phyloP scores from a whole-genome alignment of 106 monocot species.

The Apostasia shenzhenica region DNA sequence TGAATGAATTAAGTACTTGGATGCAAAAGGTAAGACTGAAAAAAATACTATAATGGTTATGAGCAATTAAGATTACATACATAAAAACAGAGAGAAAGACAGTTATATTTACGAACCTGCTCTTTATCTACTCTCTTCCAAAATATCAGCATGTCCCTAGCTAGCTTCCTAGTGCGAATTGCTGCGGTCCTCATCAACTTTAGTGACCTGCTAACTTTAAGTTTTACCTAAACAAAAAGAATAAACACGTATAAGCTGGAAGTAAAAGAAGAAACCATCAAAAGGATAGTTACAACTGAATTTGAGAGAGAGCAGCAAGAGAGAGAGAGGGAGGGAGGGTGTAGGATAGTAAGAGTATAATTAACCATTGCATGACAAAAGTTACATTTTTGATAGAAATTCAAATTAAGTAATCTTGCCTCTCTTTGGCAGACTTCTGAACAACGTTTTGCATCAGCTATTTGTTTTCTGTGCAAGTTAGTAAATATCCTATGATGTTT shows the following conservation, averaged over 20 bases:
- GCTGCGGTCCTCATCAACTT: slow-evolving; percentile 76
- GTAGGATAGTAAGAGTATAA: not conserved
- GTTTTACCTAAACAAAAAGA: slow-evolving; percentile 57
- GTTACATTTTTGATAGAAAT: not conserved
- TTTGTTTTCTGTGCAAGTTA: slow-evolving; percentile 60
- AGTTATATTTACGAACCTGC: slow-evolving; percentile 36
- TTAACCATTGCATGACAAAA: not conserved
- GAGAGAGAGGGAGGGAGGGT: not conserved
- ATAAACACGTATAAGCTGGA: slow-evolving; percentile 4
- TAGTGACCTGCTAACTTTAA: slow-evolving; percentile 81
- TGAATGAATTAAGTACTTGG: not conserved
- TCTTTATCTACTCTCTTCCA: slow-evolving; percentile 95
- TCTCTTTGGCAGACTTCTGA: slow-evolving; percentile 90
- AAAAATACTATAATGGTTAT: not conserved
- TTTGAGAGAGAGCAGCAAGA: not conserved
- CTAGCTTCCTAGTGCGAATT: slow-evolving; percentile 73
- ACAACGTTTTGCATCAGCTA: slow-evolving; percentile 74
- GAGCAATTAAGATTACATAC: not conserved
- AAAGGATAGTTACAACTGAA: not conserved
- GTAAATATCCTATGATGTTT: slow-evolving; percentile 68
- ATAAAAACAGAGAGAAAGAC: not conserved
- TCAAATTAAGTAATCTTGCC: slow-evolving; percentile 30
- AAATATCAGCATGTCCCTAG: slow-evolving; percentile 82
- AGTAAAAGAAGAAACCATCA: not conserved
- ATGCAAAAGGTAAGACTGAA: not conserved